phyloP scores from a whole-genome alignment of 257 asterid species.

The Ballota nigra region DNA sequence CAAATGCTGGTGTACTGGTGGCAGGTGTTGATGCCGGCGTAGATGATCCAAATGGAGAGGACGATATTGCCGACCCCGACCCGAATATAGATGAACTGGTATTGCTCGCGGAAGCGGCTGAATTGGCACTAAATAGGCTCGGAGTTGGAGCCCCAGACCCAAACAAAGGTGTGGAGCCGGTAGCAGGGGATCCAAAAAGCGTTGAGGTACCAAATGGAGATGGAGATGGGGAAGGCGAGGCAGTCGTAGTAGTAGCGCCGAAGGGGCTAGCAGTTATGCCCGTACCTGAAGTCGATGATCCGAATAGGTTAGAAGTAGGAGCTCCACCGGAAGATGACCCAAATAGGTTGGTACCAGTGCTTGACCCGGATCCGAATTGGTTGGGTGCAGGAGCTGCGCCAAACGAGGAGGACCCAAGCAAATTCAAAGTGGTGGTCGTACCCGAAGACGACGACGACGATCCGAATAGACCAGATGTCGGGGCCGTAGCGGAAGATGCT shows the following conservation, averaged over 20 bases:
- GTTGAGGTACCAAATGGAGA: slow-evolving; percentile 39
- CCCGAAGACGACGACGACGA: slow-evolving; percentile 37
- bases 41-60: slow-evolving; percentile 31
- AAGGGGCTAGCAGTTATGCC: slow-evolving; percentile 26
- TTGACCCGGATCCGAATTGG: background rate
- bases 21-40: slow-evolving; percentile 15
- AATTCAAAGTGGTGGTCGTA: slow-evolving; percentile 13
- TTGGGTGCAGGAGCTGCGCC: slow-evolving; percentile 27
- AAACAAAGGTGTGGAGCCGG: slow-evolving; percentile 19
- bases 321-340: slow-evolving; percentile 35
- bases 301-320: slow-evolving; percentile 30
- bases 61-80: slow-evolving; percentile 17
- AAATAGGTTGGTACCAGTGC: slow-evolving; percentile 9
- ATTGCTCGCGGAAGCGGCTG: slow-evolving; percentile 36
- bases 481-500: slow-evolving; percentile 27
- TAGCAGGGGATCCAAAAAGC: slow-evolving; percentile 40
- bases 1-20: slow-evolving; percentile 24
- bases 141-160: slow-evolving; percentile 45
- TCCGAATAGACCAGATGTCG: slow-evolving; percentile 29
- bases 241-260: slow-evolving; percentile 20
- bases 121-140: slow-evolving; percentile 35
- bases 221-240: slow-evolving; percentile 33
- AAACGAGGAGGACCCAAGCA: slow-evolving; percentile 33
- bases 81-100: slow-evolving; percentile 39
- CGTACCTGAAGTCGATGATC: background rate